A percentile compares a stretch with the other conserved stretches of the same genome.
phyloP scores from a whole-genome alignment of 192 early-diverging fungal genomes.

The Umbelopsis vinacea region DNA sequence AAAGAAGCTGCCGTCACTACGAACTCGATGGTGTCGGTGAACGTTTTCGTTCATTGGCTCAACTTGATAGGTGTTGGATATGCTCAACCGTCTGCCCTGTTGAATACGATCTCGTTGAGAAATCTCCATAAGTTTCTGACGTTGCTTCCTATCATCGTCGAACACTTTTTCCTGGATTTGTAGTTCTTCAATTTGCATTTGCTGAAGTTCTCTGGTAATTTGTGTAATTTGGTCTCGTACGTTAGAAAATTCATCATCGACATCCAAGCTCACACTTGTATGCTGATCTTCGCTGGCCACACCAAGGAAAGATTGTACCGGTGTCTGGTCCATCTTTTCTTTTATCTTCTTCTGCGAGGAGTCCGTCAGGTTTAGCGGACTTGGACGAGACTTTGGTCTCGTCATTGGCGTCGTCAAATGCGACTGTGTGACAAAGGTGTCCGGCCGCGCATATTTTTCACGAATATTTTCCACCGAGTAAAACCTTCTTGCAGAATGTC shows the following conservation, averaged over 20 bases:
- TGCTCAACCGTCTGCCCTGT: slow-evolving; percentile 2
- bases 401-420: neutral
- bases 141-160: slow-evolving; percentile 6
- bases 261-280: neutral
- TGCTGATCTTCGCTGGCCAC: neutral
- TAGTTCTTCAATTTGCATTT: slow-evolving; percentile 12
- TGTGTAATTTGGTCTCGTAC: slow-evolving; percentile 11
- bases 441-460: neutral
- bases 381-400: neutral
- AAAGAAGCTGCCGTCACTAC: slow-evolving; percentile 15
- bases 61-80: neutral
- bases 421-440: neutral
- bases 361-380: neutral
- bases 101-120: slow-evolving; percentile 13
- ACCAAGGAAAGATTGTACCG: neutral
- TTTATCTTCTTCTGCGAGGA: slow-evolving; percentile 4
- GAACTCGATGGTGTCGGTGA: neutral
- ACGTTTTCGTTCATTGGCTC: neutral
- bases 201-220: slow-evolving; percentile 4
- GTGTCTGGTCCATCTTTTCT: neutral
- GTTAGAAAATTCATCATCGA: neutral
- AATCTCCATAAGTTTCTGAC: slow-evolving; percentile 1
- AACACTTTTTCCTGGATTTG: slow-evolving; percentile 3
- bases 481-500: neutral
- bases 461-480: neutral